phyloP scores from a whole-genome alignment of 805 yeast species.

The Starmerella apis region DNA sequence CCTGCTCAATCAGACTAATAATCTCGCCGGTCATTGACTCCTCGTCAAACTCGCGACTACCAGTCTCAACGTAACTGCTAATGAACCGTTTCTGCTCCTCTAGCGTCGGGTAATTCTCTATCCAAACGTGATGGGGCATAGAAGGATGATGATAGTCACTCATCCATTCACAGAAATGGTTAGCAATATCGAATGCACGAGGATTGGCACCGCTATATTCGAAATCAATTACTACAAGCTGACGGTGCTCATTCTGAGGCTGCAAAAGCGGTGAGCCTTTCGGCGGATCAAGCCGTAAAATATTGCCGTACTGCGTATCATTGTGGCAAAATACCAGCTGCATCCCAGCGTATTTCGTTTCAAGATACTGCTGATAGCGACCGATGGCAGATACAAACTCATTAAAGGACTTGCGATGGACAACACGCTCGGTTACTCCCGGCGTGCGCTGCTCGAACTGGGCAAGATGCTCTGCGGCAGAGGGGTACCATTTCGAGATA shows the following conservation, averaged over 20 bases:
- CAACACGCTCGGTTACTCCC: slow-evolving; percentile 23
- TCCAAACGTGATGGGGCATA: slow-evolving; percentile 45
- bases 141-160: slow-evolving; percentile 67
- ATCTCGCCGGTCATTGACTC: slow-evolving; percentile 38
- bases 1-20: slow-evolving; percentile 50
- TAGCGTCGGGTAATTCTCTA: slow-evolving; percentile 51
- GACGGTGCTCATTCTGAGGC: slow-evolving; percentile 47
- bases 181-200: slow-evolving; percentile 82
- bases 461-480: slow-evolving; percentile 39
- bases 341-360: slow-evolving; percentile 36
- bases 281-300: slow-evolving; percentile 49
- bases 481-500: slow-evolving; percentile 58
- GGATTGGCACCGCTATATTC: slow-evolving; percentile 89
- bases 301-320: slow-evolving; percentile 93
- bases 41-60: slow-evolving; percentile 29
- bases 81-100: slow-evolving; percentile 62
- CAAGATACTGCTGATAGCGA: slow-evolving; percentile 55
- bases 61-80: slow-evolving; percentile 61
- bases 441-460: slow-evolving; percentile 34
- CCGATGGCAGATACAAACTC: slow-evolving; percentile 41
- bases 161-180: slow-evolving; percentile 98
- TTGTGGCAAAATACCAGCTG: slow-evolving; percentile 80
- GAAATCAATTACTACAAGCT: slow-evolving; percentile 87
- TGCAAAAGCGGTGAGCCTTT: slow-evolving; percentile 43
- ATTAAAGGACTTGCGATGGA: slow-evolving; percentile 22